Conservation (phyloP, 768 basidiomycete genomes). For the Favolaschia claudopus region DNA sequence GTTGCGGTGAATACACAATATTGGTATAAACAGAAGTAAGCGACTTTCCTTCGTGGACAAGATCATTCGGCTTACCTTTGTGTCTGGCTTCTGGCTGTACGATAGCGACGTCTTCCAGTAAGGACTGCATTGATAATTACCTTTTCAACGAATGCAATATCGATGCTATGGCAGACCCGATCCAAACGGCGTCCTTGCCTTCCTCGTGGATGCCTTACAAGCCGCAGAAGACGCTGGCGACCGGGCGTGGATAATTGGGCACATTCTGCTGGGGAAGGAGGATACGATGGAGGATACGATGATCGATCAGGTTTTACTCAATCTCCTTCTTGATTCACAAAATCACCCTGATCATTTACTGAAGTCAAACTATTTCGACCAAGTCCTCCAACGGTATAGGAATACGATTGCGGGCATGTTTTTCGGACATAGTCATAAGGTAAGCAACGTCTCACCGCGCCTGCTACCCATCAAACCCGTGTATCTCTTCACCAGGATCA, state of each 20-base stretch:
- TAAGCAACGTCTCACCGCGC: too few relatives aligned
- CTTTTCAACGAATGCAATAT: not conserved
- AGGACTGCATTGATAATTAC: too few relatives aligned
- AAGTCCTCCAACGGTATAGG: conserved; percentile 47
- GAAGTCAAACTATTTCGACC: conserved; percentile 43
- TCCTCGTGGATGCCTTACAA: conserved; percentile 42
- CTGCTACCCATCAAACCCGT: too few relatives aligned
- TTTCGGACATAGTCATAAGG: conserved; percentile 44
- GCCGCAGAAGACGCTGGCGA: too few relatives aligned
- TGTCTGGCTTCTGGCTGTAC: conserved; percentile 41
- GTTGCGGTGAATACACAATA: not conserved
- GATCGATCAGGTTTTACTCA: conserved; percentile 30
- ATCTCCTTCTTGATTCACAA: not conserved
- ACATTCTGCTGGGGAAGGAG: conserved; percentile 33
- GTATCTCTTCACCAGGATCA: too few relatives aligned
- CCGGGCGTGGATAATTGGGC: conserved; percentile 44
- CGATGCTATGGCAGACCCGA: conserved; percentile 29
- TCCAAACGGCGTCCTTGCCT: conserved; percentile 45
- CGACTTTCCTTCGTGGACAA: not conserved
- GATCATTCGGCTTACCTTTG: not conserved
- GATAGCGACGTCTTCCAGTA: conserved; percentile 38
- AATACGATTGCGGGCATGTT: conserved; percentile 47
- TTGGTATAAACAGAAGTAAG: not conserved
- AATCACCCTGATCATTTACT: conserved; percentile 26
- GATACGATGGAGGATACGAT: too few relatives aligned